Base-by-base conservation (phyloP, 805 yeast genomes). In the Candida sonorensis region DNA sequence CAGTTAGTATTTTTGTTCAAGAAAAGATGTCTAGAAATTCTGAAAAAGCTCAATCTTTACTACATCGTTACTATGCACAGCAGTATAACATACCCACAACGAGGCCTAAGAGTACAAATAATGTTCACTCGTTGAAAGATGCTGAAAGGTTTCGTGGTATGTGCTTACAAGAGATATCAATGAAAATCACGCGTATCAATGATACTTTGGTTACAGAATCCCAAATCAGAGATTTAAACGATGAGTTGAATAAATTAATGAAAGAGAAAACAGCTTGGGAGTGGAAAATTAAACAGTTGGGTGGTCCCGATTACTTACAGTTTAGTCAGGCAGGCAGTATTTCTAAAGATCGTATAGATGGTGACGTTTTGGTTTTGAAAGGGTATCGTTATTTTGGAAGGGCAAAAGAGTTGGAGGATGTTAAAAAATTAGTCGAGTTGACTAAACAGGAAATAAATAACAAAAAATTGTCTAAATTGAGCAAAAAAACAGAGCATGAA, bases 311-410 rank as follows among this genome's bases (percentile, higher is more conserved):
- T 50, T 76, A 77, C 47, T 48, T 72, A 13, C 53, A 36, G 19
- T 44, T 24, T 10, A 21, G 31, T 11, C 29, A 27, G 13, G 33
- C 30, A 2, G 42, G 33, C 2, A 26, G 38, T 3, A 23, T 10
- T 10, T 12, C 12, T 10, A 10, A 25, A 12, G 19, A 11, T 7
- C 7, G 20, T 15, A 3, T 21, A 17, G 24, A 34, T 15, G 26
- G 23, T 16, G 33, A 24, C 9, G 34, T 33, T 5, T 24, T 38
- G n/a, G 27, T 34, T 5, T 51, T 71, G 1, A 62, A 68, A 24
- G 86, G 86, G 1, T 75, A 75, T 41, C 60, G 81, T 34, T 88
- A 82, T 55, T 88, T 75, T 57, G 97, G 97, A 0, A 58, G 95
- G 30, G 95, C 95, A 0, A 66, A 73, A 32, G 90, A 85, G 27